phyloP scores from a whole-genome alignment of 2,329 filamentous ascomycete species.

The Rhynchosporium agropyri region DNA sequence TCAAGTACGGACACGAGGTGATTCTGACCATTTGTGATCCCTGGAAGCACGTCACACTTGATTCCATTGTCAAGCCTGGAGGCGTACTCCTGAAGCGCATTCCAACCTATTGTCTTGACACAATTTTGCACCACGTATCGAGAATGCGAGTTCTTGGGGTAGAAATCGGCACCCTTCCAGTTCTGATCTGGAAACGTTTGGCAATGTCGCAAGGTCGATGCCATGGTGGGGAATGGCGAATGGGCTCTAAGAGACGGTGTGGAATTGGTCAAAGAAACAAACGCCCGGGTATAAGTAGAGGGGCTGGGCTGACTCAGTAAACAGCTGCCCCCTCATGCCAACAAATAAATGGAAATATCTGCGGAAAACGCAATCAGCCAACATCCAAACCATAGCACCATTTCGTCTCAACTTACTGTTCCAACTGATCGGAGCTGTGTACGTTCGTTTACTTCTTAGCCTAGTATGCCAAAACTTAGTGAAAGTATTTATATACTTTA shows the following conservation, averaged over 20 bases:
- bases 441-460: background rate
- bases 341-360: background rate
- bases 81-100: conserved; percentile 3
- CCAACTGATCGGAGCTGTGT: background rate
- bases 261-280: conserved; percentile 2
- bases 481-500: background rate
- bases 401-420: background rate
- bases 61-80: background rate
- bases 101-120: background rate
- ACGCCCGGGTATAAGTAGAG: background rate
- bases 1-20: background rate
- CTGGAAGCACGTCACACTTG: background rate
- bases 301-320: background rate
- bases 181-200: background rate
- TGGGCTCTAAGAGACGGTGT: background rate
- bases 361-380: background rate
- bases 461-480: background rate
- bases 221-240: background rate
- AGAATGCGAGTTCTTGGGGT: conserved; percentile 4
- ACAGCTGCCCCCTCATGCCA: background rate
- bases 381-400: background rate
- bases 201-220: background rate
- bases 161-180: conserved; percentile 1
- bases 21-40: conserved; percentile 3
- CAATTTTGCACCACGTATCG: background rate